Conservation (phyloP, 169 alveolate genomes). For the Eimeria praecox region DNA sequence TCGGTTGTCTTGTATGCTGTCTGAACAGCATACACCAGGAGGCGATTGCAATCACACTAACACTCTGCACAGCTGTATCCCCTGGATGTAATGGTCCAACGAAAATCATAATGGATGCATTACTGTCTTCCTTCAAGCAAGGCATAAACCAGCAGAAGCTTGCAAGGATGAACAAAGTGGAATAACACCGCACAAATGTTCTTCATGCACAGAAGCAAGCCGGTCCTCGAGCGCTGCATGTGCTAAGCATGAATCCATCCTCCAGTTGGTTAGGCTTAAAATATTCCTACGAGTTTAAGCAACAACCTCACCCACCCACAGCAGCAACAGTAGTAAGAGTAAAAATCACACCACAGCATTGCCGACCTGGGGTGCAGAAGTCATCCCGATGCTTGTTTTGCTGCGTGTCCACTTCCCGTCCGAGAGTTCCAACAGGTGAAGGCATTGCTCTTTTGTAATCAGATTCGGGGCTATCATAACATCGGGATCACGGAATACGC, state of each 20-base stretch:
- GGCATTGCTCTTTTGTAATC: conserved; percentile 53
- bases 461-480: conserved; percentile 65
- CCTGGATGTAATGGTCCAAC: background rate
- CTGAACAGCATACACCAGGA: conserved; percentile 20
- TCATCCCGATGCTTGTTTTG: conserved; percentile 72
- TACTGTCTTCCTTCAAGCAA: background rate
- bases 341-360: background rate
- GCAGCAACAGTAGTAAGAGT: background rate
- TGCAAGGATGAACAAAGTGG: background rate
- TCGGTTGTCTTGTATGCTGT: conserved; percentile 51
- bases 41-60: background rate
- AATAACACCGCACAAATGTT: background rate
- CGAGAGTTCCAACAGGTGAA: conserved; percentile 18
- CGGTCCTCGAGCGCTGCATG: background rate
- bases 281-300: background rate
- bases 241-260: background rate
- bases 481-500: conserved; percentile 69
- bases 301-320: background rate
- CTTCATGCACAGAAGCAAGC: background rate
- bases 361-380: conserved; percentile 69
- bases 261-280: background rate
- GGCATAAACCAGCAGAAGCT: background rate
- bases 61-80: background rate
- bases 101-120: background rate
- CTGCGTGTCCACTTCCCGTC: conserved; percentile 73